Percentiles rank a stretch among this genome's conserved stretches.
Evolutionary conservation across 331 rosid genomes (phyloP).

Genomic region (Saraca asoca): DNA sequence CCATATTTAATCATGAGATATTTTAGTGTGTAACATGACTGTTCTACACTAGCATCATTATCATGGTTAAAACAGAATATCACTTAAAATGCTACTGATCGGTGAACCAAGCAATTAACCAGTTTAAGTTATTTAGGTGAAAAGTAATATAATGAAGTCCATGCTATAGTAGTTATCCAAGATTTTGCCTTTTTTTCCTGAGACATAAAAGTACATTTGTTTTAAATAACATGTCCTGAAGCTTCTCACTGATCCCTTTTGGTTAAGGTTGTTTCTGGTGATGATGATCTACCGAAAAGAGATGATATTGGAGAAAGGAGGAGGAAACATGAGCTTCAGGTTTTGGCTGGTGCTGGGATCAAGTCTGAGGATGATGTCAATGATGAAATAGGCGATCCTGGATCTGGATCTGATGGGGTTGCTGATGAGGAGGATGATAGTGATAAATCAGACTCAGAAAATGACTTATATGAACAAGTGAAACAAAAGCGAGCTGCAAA

Average conservation of each 20-base stretch:
- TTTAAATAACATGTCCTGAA: conserved; percentile 24
- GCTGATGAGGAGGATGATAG: conserved; percentile 45
- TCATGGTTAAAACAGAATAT: conserved; percentile 9
- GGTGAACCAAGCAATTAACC: too few relatives aligned
- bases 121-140: not conserved
- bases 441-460: conserved; percentile 56
- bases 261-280: conserved; percentile 74
- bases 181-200: not conserved
- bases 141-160: not conserved
- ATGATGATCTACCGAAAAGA: conserved; percentile 80
- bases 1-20: too few relatives aligned
- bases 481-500: conserved; percentile 58
- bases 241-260: conserved; percentile 20
- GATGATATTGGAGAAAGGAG: conserved; percentile 74
- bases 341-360: conserved; percentile 73
- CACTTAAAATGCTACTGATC: too few relatives aligned
- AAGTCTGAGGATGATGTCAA: conserved; percentile 50
- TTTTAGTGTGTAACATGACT: not conserved
- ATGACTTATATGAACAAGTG: conserved; percentile 65
- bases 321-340: conserved; percentile 52
- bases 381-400: conserved; percentile 41
- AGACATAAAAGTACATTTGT: not conserved
- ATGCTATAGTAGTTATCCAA: conserved; percentile 14
- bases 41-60: not conserved
- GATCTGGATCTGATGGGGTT: conserved; percentile 37